Evolutionary conservation across 2,329 filamentous ascomycete genomes (phyloP).

Genomic region (Apiospora koreana): DNA sequence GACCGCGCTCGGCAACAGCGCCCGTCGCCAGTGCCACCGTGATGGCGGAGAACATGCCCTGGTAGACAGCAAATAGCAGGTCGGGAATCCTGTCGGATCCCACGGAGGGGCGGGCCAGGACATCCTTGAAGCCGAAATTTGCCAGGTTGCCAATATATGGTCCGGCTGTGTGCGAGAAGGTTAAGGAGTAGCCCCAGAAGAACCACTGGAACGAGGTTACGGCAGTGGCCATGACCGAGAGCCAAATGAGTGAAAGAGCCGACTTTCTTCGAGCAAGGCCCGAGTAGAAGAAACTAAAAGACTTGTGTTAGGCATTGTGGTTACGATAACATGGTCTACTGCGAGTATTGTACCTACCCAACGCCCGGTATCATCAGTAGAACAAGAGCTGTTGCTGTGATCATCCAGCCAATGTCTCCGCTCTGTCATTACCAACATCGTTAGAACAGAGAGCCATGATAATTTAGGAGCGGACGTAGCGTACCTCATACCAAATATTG

Average conservation of each 20-base stretch:
- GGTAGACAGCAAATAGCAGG: conserved; percentile 81
- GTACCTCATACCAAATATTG: conserved; percentile 77
- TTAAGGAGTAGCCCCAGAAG: conserved; percentile 85
- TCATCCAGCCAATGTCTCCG: conserved; percentile 84
- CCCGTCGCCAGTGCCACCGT: conserved; percentile 84
- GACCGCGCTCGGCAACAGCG: conserved; percentile 82
- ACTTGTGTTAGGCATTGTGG: not conserved
- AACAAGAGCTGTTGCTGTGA: conserved; percentile 79
- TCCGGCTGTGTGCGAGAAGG: conserved; percentile 77
- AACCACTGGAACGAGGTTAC: conserved; percentile 93
- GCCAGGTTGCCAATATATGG: conserved; percentile 75
- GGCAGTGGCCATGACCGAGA: conserved; percentile 82
- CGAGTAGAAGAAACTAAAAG: conserved; percentile 79
- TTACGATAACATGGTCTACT: not conserved
- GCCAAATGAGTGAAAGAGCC: conserved; percentile 85
- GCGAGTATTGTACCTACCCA: conserved; percentile 50
- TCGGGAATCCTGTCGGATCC: conserved; percentile 75
- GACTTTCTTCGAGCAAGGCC: conserved; percentile 87
- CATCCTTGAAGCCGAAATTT: conserved; percentile 78
- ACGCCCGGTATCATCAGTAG: conserved; percentile 93
- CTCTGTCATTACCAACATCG: conserved; percentile 39
- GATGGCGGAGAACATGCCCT: conserved; percentile 86
- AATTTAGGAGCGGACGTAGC: conserved; percentile 21
- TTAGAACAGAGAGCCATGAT: not conserved
- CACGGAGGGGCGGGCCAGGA: conserved; percentile 74